A percentile compares a stretch with the other conserved stretches of the same genome.
Conservation (phyloP, 2,329 filamentous ascomycete genomes). For the Coniochaeta sp. region DNA sequence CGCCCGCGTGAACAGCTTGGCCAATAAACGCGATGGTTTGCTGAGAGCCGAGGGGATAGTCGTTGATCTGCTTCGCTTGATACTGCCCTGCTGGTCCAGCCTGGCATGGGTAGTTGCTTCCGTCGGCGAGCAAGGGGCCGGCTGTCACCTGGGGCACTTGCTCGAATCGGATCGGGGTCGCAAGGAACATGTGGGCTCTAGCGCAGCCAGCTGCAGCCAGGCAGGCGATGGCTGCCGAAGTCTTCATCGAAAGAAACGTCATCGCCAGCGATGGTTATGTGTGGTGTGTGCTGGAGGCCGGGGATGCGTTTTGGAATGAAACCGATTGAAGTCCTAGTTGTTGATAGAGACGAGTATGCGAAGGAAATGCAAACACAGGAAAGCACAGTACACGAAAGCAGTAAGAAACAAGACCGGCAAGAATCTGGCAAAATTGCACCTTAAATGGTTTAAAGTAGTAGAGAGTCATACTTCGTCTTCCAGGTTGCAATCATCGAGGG, state of each 20-base stretch:
- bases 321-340: too few species aligned
- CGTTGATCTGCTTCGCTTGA: slow-evolving; percentile 44
- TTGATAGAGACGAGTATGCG: too few species aligned
- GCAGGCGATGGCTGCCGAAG: neutral
- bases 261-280: neutral
- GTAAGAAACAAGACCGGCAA: too few species aligned
- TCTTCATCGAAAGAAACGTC: neutral
- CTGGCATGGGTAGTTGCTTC: slow-evolving; percentile 81
- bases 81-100: slow-evolving; percentile 24
- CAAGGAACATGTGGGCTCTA: neutral
- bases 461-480: too few species aligned
- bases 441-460: too few species aligned
- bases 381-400: too few species aligned
- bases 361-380: too few species aligned
- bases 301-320: too few species aligned
- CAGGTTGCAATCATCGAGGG: too few species aligned
- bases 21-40: slow-evolving; percentile 62
- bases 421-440: too few species aligned
- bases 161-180: neutral
- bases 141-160: slow-evolving; percentile 52
- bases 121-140: slow-evolving; percentile 55
- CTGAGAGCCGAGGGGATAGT: slow-evolving; percentile 54
- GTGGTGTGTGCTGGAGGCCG: too few species aligned
- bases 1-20: slow-evolving; percentile 76
- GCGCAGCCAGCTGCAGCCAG: neutral